Conservation (phyloP, 2,329 filamentous ascomycete genomes). For the Colletotrichum chrysophilum region DNA sequence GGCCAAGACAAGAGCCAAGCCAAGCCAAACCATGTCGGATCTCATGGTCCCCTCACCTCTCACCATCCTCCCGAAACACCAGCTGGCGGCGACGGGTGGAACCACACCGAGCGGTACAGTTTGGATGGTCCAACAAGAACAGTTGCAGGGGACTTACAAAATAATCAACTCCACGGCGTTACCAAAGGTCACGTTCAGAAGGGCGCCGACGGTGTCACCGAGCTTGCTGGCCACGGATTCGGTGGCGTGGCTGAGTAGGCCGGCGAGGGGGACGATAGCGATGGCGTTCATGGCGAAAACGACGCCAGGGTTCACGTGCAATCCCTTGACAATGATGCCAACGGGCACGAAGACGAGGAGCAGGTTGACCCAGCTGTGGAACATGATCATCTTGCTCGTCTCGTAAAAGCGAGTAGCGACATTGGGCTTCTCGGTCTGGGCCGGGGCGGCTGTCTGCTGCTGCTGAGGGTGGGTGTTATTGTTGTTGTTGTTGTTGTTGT, state of each 20-base stretch:
- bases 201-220: conserved; percentile 74
- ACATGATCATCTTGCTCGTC: conserved; percentile 55
- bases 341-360: conserved; percentile 80
- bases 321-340: conserved; percentile 69
- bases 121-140: neutral
- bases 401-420: conserved; percentile 17
- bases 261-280: conserved; percentile 77
- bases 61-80: neutral
- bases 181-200: conserved; percentile 80
- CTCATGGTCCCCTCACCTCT: conserved; percentile 4
- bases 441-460: neutral
- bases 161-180: conserved; percentile 84
- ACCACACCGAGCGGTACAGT: neutral
- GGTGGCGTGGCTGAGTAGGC: conserved; percentile 74
- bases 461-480: conserved; percentile 18
- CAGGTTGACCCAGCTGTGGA: conserved; percentile 80
- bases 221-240: conserved; percentile 76
- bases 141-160: conserved; percentile 53
- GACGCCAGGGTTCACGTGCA: conserved; percentile 57
- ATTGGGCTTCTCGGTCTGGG: neutral
- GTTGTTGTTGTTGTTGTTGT: conserved; percentile 8
- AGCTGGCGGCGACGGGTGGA: neutral
- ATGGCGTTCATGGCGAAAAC: conserved; percentile 78
- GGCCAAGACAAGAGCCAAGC: conserved; percentile 14
- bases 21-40: neutral